phyloP scores from a whole-genome alignment of 768 basidiomycete species.

The Ephemerocybe angulata region DNA sequence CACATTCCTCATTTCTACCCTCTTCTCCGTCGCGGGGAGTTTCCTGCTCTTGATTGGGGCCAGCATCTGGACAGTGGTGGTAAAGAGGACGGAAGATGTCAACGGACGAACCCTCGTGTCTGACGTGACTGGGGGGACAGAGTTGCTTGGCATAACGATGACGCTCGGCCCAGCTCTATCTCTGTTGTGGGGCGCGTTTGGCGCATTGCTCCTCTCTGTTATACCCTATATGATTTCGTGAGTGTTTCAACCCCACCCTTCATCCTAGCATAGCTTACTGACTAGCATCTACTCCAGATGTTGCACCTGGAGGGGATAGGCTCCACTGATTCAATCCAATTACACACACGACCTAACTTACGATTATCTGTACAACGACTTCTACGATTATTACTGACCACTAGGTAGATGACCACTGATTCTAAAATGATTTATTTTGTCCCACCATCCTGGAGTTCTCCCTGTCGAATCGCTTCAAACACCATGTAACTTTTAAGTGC shows the following conservation, averaged over 20 bases:
- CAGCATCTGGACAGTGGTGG: slow-evolving; percentile 73
- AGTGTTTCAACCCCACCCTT: slow-evolving; percentile 17
- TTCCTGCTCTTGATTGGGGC: slow-evolving; percentile 65
- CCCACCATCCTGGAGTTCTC: too few species aligned
- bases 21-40: slow-evolving; percentile 57
- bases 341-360: slow-evolving; percentile 10
- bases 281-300: slow-evolving; percentile 43
- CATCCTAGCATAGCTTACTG: background rate
- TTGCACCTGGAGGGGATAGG: slow-evolving; percentile 72
- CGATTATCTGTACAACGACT: slow-evolving; percentile 7
- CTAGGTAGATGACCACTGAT: too few species aligned
- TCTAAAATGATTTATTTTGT: too few species aligned
- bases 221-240: slow-evolving; percentile 79
- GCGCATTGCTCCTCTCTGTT: slow-evolving; percentile 57
- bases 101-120: slow-evolving; percentile 45
- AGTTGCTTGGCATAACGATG: slow-evolving; percentile 60
- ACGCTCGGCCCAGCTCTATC: slow-evolving; percentile 59
- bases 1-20: slow-evolving; percentile 65
- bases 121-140: slow-evolving; percentile 18
- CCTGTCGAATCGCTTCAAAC: too few species aligned
- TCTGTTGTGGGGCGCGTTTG: slow-evolving; percentile 75
- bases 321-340: slow-evolving; percentile 1
- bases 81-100: slow-evolving; percentile 59
- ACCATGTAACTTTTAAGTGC: too few species aligned
- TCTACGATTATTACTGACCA: background rate